These are phyloP conservation scores for Tephrocybe rancida DNA, from an alignment of 768 basidiomycete species.

Conservation along the genomic window DNA sequence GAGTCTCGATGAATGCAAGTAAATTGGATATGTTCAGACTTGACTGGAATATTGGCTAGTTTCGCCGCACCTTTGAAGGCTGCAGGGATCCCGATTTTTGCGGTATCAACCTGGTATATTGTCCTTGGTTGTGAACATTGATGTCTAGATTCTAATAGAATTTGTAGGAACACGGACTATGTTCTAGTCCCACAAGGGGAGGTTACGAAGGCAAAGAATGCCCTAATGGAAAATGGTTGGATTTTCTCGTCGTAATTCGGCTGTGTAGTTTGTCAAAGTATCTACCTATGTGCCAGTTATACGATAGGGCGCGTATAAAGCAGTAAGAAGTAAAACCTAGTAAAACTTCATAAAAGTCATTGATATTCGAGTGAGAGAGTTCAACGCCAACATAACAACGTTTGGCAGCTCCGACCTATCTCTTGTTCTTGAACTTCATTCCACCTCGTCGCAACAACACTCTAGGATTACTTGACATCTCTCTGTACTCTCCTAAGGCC, in stretches of 20 bases:
- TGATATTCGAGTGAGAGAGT: too few relatives aligned
- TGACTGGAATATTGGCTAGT: slow-evolving; percentile 59
- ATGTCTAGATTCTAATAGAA: slow-evolving; percentile 1
- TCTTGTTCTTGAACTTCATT: not conserved
- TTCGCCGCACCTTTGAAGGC: slow-evolving; percentile 55
- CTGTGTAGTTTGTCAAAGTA: slow-evolving; percentile 3
- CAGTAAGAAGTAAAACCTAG: too few relatives aligned
- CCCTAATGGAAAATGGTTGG: slow-evolving; percentile 57
- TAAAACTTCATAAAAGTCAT: too few relatives aligned
- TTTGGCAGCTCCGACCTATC: too few relatives aligned
- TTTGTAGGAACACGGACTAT: slow-evolving; percentile 66
- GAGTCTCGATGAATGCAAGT: too few relatives aligned
- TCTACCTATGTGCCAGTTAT: not conserved
- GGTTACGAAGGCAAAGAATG: slow-evolving; percentile 40
- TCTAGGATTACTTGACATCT: not conserved
- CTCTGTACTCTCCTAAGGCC: not conserved
- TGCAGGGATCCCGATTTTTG: slow-evolving; percentile 58
- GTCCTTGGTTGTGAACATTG: too few relatives aligned
- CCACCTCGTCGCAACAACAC: not conserved
- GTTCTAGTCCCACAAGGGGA: slow-evolving; percentile 53
- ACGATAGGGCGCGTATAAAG: not conserved
- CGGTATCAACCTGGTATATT: slow-evolving; percentile 60
- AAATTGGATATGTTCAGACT: slow-evolving; percentile 30
- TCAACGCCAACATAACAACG: too few relatives aligned
- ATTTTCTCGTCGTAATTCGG: slow-evolving; percentile 31